Evolutionary conservation across 2,329 filamentous ascomycete species (phyloP).

Genomic region (Coniochaeta pulveracea): DNA sequence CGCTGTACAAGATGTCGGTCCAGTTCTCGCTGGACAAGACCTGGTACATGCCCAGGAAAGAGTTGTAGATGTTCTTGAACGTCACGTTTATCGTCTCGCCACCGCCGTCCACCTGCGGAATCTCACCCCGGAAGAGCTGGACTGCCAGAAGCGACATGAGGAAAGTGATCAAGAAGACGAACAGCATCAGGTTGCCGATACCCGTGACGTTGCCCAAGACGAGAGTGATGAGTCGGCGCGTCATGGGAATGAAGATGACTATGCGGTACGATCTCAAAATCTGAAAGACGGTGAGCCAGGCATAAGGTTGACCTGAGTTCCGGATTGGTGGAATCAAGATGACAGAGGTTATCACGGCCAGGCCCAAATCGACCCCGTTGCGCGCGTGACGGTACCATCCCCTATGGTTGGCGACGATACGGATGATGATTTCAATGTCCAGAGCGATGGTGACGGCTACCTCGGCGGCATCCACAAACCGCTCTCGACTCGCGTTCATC

Average conservation of each 20-base stretch:
- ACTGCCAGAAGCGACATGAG: constrained; percentile 86
- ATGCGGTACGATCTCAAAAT: constrained; percentile 86
- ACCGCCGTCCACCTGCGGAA: constrained; percentile 51
- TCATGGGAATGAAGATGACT: constrained; percentile 80
- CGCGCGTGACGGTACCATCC: constrained; percentile 61
- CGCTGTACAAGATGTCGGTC: constrained; percentile 77
- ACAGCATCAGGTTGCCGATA: constrained; percentile 89
- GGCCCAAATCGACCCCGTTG: constrained; percentile 69
- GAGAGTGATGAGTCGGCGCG: constrained; percentile 71
- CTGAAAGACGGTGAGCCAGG: constrained; percentile 87
- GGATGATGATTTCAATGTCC: constrained; percentile 69
- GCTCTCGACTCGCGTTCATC: constrained; percentile 52
- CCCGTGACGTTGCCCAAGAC: constrained; percentile 87
- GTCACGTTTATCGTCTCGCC: constrained; percentile 58
- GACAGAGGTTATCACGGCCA: constrained; percentile 72
- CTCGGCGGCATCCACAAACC: constrained; percentile 63
- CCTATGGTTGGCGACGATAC: constrained; percentile 70
- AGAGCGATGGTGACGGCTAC: constrained; percentile 67
- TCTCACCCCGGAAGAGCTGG: constrained; percentile 82
- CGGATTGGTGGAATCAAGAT: constrained; percentile 79
- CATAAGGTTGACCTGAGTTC: constrained; percentile 59
- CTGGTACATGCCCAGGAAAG: constrained; percentile 96
- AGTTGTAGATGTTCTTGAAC: constrained; percentile 88
- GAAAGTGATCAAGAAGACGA: constrained; percentile 93
- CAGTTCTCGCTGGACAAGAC: constrained; percentile 93